Conservation (phyloP, 2,329 filamentous ascomycete species). For the Diplodia sapinea region DNA sequence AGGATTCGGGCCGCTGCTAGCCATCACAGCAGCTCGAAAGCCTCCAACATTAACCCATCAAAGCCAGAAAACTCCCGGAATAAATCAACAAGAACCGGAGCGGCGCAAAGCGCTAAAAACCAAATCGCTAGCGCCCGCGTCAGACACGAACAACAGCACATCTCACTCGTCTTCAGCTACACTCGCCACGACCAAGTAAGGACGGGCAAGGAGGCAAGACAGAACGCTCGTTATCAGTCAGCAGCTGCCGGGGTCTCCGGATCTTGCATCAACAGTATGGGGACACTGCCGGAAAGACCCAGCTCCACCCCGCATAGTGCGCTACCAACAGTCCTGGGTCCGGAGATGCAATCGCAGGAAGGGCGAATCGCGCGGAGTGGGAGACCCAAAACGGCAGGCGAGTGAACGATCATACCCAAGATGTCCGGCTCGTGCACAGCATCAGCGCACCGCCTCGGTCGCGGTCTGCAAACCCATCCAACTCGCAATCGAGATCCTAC, state of each 20-base stretch:
- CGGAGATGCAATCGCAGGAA: constrained; percentile 46
- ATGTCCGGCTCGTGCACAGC: constrained; percentile 48
- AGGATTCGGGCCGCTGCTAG: constrained; percentile 30
- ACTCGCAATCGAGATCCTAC: constrained; percentile 37
- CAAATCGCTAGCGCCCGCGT: constrained; percentile 45
- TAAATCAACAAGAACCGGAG: constrained; percentile 44
- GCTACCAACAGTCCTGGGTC: constrained; percentile 47
- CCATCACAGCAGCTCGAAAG: constrained; percentile 13
- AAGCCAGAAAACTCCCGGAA: constrained; percentile 34
- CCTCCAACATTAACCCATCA: constrained; percentile 15
- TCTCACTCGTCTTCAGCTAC: constrained; percentile 43
- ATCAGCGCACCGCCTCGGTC: constrained; percentile 4
- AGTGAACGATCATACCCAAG: constrained; percentile 53
- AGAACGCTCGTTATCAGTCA: constrained; percentile 52
- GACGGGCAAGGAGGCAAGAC: constrained; percentile 43
- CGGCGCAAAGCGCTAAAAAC: constrained; percentile 43
- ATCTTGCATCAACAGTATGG: constrained; percentile 18
- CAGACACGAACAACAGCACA: constrained; percentile 35
- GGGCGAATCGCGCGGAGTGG: constrained; percentile 39
- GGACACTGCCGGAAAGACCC: constrained; percentile 29
- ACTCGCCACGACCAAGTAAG: constrained; percentile 1
- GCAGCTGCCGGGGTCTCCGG: constrained; percentile 40
- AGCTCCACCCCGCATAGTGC: constrained; percentile 35
- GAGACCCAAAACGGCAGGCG: constrained; percentile 39
- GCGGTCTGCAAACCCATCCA: constrained; percentile 14